Evolutionary conservation across 1,139 yeast species (phyloP).

Genomic region (Kluyveromyces marxianus): DNA sequence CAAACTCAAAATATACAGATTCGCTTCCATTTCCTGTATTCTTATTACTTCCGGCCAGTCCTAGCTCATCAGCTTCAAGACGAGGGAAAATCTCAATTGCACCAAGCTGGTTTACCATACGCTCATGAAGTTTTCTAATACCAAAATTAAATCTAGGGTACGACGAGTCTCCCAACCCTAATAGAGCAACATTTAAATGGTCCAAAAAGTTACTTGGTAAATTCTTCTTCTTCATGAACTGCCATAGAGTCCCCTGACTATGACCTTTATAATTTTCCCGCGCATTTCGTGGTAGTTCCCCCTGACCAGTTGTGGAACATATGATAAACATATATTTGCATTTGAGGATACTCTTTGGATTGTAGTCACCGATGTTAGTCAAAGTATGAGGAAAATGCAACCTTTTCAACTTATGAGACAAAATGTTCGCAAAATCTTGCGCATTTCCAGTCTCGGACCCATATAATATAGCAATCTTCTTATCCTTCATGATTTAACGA

Average conservation of each 20-base stretch:
- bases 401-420: slow-evolving; percentile 52
- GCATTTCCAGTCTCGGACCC: slow-evolving; percentile 95
- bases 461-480: slow-evolving; percentile 53
- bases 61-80: slow-evolving; percentile 84
- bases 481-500: slow-evolving; percentile 9
- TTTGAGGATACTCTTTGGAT: slow-evolving; percentile 43
- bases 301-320: slow-evolving; percentile 94
- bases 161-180: slow-evolving; percentile 94
- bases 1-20: slow-evolving; percentile 72
- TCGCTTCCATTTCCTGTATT: slow-evolving; percentile 70
- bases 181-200: slow-evolving; percentile 58
- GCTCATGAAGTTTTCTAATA: slow-evolving; percentile 66
- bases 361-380: slow-evolving; percentile 56
- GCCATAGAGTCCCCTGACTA: slow-evolving; percentile 48
- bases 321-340: slow-evolving; percentile 51
- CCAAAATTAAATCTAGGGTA: slow-evolving; percentile 86
- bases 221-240: slow-evolving; percentile 56
- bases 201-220: slow-evolving; percentile 58
- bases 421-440: slow-evolving; percentile 70
- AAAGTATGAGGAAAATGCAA: slow-evolving; percentile 46
- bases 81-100: slow-evolving; percentile 63
- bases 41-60: slow-evolving; percentile 31
- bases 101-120: slow-evolving; percentile 69
- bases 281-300: slow-evolving; percentile 80
- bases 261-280: slow-evolving; percentile 18